These are phyloP conservation scores for Epichloe uncinata DNA, from an alignment of 2,329 filamentous ascomycete genomes.

Conservation along the genomic window DNA sequence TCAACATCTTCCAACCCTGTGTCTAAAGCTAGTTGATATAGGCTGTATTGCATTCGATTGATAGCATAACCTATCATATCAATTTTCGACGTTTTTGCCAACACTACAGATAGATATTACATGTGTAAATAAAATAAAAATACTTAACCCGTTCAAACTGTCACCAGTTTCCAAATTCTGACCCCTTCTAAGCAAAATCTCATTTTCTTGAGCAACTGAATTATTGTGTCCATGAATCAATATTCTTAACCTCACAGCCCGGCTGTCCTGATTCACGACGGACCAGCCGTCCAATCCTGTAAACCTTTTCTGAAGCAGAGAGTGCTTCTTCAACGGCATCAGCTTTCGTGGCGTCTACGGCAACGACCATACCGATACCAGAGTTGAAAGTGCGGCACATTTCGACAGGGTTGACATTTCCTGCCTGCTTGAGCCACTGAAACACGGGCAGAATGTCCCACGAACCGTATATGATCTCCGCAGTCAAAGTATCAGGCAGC, in stretches of 20 bases:
- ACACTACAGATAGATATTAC: not conserved
- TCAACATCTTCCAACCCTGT: too few relatives aligned
- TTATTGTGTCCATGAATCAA: constrained; percentile 19
- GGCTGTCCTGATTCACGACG: constrained; percentile 30
- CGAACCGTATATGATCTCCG: constrained; percentile 61
- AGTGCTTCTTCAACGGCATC: constrained; percentile 47
- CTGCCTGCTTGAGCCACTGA: constrained; percentile 64
- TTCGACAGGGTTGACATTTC: constrained; percentile 61
- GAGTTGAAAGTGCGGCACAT: constrained; percentile 93
- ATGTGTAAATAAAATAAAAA: too few relatives aligned
- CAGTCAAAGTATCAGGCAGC: constrained; percentile 66
- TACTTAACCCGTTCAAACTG: too few relatives aligned
- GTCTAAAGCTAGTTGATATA: too few relatives aligned
- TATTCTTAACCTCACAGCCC: constrained; percentile 21
- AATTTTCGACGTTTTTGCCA: not conserved
- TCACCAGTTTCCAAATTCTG: too few relatives aligned
- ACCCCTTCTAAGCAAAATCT: not conserved
- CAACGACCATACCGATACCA: constrained; percentile 86
- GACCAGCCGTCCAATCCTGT: constrained; percentile 58
- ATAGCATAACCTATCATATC: too few relatives aligned
- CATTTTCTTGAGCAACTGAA: too few relatives aligned
- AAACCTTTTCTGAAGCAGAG: constrained; percentile 59
- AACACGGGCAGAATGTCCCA: constrained; percentile 75
- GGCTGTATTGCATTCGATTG: too few relatives aligned
- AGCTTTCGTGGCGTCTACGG: constrained; percentile 54